A percentile compares a stretch with the other conserved stretches of the same genome.
Evolutionary conservation across 1,139 yeast genomes (phyloP).

Genomic region (Hansenula lynferdii): DNA sequence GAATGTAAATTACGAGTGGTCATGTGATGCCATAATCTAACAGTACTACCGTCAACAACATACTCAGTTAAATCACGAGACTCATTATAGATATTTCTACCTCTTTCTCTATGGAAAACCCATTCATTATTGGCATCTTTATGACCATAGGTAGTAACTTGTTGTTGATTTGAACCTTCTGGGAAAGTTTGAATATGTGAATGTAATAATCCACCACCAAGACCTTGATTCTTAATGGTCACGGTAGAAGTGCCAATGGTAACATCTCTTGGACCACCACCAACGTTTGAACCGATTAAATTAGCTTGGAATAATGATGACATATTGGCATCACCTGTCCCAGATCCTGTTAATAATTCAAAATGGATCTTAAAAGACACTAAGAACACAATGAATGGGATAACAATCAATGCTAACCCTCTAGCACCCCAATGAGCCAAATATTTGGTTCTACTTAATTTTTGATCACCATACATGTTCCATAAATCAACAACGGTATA

Average conservation of each 20-base stretch:
- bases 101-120: conserved; percentile 75
- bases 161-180: conserved; percentile 95
- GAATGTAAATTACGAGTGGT: conserved; percentile 93
- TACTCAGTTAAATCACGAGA: conserved; percentile 48
- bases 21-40: conserved; percentile 72
- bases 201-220: conserved; percentile 89
- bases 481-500: conserved; percentile 72
- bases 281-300: conserved; percentile 72
- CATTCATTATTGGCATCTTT: conserved; percentile 91
- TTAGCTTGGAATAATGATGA: conserved; percentile 96
- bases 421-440: conserved; percentile 63
- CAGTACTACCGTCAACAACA: conserved; percentile 65
- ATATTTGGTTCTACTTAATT: conserved; percentile 46
- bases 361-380: conserved; percentile 70
- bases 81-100: conserved; percentile 46
- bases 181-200: conserved; percentile 94
- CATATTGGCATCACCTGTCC: conserved; percentile 97
- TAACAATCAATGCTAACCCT: conserved; percentile 49
- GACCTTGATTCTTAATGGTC: conserved; percentile 86
- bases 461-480: conserved; percentile 58
- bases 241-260: conserved; percentile 72
- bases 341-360: conserved; percentile 64
- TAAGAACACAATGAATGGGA: conserved; percentile 61
- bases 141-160: conserved; percentile 90
- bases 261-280: conserved; percentile 85